Evolutionary conservation across 768 basidiomycete genomes (phyloP), one percentile per base, ranked within the genome.

Genomic region (Hericium rajendrae): DNA sequence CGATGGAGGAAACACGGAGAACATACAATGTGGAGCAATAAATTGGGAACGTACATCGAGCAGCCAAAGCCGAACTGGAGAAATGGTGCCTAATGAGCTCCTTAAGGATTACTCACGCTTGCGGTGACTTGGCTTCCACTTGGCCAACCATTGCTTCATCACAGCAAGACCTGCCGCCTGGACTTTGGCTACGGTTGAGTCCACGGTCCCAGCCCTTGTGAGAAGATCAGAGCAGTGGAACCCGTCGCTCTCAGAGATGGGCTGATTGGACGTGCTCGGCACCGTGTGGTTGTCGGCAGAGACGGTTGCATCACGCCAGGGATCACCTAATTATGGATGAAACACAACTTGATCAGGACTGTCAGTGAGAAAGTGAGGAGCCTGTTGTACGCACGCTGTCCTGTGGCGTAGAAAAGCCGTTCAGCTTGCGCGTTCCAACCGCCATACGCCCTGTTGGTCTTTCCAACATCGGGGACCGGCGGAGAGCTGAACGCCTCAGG

Each of bases 221-320:
- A 70, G 48, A 48, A 90, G 65, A 62, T 88, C 86, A 16, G 85
- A 82, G 65, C 78, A 78, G 63, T 88, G 86, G 76, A 84, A 88
- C 0, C 83, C 86, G 60, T 84, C 77, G 24, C 80, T 71, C 11
- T 79, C 66, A 16, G 72, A 76, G 54, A 88, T 82, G 0, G 83
- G 82, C 62, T 84, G 84, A 0, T 66, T 66, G 0, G 74, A 55
- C 3, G 81, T 84, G 65, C 77, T 84, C 18, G 65, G 43, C 53
- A 78, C 71, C 56, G 68, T 59, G 20, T 76, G 71, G 13, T 73
- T 73, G 22, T 78, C 75, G 0, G 85, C 80, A 4, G 86, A 87
- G 5, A 87, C 73, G 0, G 86, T 88, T 5, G 81, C 78, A 55
- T 83, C 82, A 53, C 79, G 76, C 86, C 86, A 88, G n/a, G 87